Evolutionary conservation across 495 filamentous ascomycete genomes (phyloP).

Genomic region (Xeromyces bisporus): DNA sequence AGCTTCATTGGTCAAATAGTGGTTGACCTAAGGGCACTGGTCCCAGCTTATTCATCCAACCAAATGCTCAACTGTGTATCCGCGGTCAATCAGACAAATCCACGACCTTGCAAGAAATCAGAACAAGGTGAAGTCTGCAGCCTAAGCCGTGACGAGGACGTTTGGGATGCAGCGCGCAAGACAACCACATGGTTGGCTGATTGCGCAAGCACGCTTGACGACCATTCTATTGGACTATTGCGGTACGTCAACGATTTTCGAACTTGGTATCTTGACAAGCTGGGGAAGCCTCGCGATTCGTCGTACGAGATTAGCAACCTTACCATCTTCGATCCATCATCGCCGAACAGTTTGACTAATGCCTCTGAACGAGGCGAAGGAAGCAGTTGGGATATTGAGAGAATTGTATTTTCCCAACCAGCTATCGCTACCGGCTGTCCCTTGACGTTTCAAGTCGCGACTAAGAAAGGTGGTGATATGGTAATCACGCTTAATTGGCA

Average conservation of each 20-base stretch:
- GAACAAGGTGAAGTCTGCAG: too few species aligned
- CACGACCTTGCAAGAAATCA: too few species aligned
- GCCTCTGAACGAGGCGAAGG: not conserved
- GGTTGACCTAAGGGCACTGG: conserved; percentile 5
- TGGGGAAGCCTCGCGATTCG: conserved; percentile 6
- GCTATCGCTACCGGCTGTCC: conserved; percentile 5
- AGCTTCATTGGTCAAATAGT: conserved; percentile 6
- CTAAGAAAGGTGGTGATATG: conserved; percentile 7
- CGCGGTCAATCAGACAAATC: conserved; percentile 2
- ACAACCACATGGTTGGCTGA: conserved; percentile 5
- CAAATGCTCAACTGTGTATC: conserved; percentile 7
- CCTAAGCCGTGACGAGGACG: not conserved
- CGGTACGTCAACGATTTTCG: conserved; percentile 6
- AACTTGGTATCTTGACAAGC: conserved; percentile 2
- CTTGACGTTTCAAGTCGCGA: conserved; percentile 7
- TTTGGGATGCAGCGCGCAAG: conserved; percentile 5
- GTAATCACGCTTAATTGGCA: conserved; percentile 11
- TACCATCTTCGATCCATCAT: conserved; percentile 6
- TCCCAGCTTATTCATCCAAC: conserved; percentile 3
- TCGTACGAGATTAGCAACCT: conserved; percentile 10
- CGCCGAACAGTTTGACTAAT: not conserved
- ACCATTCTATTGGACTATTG: conserved; percentile 8
- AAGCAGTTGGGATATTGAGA: conserved; percentile 4
- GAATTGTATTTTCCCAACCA: conserved; percentile 6
- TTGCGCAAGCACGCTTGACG: conserved; percentile 4